Base-by-base conservation (phyloP, 2,329 filamentous ascomycete genomes). In the Microsporum ferrugineum region DNA sequence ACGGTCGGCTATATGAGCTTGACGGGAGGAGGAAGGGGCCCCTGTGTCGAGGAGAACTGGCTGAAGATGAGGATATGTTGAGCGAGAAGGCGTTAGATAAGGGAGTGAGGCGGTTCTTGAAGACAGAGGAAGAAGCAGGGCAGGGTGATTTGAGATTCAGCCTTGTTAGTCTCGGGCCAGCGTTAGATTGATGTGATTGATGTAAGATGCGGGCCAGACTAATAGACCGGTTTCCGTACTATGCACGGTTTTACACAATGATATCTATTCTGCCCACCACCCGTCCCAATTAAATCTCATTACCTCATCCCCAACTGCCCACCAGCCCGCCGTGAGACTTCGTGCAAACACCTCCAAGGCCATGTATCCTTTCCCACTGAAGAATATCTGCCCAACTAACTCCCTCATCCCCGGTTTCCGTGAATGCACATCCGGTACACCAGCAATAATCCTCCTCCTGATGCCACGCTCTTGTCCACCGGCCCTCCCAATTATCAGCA, bases 1-100 rank as follows among this genome's bases (percentile, higher is more conserved):
- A 88, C 71, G 86, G 86, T 60, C 82, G 82, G 5, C 78, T 95
- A 47, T 95, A 88, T 84, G 90, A 95, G 76, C 73, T 95, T 68
- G 89, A 95, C 73, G 90, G 90, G 0, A 73, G 80, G 27, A 79
- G 87, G 57, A 87, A 86, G 67, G 89, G 89, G 0, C 89, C 89
- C 0, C 74, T 92, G 53, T 83, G 89, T 65, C 78, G 88, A 12
- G 87, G 86, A 0, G 69, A 75, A 49, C 71, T 91, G 59, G 77
- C 68, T 0, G 73, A 75, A 1, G 78, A 79, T 41, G 88, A 91
- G 72, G 88, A 92, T 73, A 84, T 89, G 59, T 72, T 91, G 67
- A 90, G 88, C 71, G 80, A 87, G 61, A 85, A 83, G 72, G 91
- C 89, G 6, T 75, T 96, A 68, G 79, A 85, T 36, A 73, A 90